Conservation (phyloP, 2,329 filamentous ascomycete genomes). For the Colletotrichum tropicicola region DNA sequence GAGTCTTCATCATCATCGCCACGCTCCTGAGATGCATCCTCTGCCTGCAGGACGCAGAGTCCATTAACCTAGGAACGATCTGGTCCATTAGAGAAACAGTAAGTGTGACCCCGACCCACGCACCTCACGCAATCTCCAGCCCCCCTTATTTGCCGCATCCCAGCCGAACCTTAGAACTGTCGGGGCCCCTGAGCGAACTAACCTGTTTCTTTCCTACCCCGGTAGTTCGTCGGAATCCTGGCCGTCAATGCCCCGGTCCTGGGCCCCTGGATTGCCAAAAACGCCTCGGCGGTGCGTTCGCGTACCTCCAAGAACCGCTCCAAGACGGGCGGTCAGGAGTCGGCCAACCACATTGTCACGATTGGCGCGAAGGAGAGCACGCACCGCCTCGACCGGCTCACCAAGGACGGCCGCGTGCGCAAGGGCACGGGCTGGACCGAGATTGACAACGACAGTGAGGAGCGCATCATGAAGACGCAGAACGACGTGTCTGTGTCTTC, state of each 20-base stretch:
- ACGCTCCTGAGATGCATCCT: constrained; percentile 35
- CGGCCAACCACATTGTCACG: constrained; percentile 30
- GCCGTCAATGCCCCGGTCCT: constrained; percentile 35
- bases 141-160: background rate
- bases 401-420: constrained; percentile 25
- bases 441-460: constrained; percentile 34
- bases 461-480: constrained; percentile 28
- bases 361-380: constrained; percentile 30
- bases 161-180: background rate
- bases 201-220: background rate
- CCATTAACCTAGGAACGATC: constrained; percentile 35
- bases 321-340: constrained; percentile 15
- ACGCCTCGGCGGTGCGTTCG: constrained; percentile 23
- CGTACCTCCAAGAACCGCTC: constrained; percentile 19
- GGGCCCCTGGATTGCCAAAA: constrained; percentile 35
- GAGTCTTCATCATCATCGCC: constrained; percentile 37
- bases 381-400: constrained; percentile 28
- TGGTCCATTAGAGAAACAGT: constrained; percentile 40
- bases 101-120: constrained; percentile 18
- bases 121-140: background rate
- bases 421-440: constrained; percentile 33
- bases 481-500: constrained; percentile 5
- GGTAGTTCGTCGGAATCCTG: constrained; percentile 36
- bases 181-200: background rate
- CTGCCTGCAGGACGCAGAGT: constrained; percentile 33